Base-by-base conservation (phyloP, 257 asterid species). In the Hygrophila difformis region DNA sequence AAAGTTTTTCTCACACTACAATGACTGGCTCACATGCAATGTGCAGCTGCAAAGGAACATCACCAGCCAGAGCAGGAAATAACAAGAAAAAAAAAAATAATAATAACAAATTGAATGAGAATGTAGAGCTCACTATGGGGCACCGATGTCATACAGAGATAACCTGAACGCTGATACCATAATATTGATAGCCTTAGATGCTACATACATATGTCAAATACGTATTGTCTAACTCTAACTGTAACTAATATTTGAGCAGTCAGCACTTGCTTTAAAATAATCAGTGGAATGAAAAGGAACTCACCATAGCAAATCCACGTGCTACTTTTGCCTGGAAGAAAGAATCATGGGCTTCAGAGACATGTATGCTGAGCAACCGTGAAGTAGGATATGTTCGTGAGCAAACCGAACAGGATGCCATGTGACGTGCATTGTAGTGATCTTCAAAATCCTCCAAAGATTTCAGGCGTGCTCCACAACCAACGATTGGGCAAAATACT, bases 271-370 rank as follows among this genome's bases (percentile, higher is more conserved):
- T 51, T 54, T 41, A 39, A 48, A 26, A 48, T 35, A 40, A 26
- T 16, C 23, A 17, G 18, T 45, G 26, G 31, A 51, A 34, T 28
- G 18, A 47, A 42, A 42, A 14, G 22, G 53, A 54, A 33, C 21
- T 61, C 75, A 89, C 97, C 97, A 85, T 79, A 31, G 84, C 63
- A 64, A 29, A 77, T 24, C 97, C 97, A 55, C 96, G 87, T 20
- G 87, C 80, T 62, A 74, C 96, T 71, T 89, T 89, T 56, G 96
- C 96, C 66, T 89, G 82, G 44, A 89, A 89, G 77, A 84, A 89
- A 41, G 96, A 89, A 80, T 85, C 96, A 51, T 85, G 96, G 51
- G 72, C 84, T 73, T 84, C 96, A 21, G 97, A 85, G n/a, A 89
- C 73, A 52, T 89, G 97, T 56, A 89, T 75, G 58, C 93, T 79